Evolutionary conservation across 176 grass and related monocot species (phyloP).

Genomic region (Thalia dealbata): DNA sequence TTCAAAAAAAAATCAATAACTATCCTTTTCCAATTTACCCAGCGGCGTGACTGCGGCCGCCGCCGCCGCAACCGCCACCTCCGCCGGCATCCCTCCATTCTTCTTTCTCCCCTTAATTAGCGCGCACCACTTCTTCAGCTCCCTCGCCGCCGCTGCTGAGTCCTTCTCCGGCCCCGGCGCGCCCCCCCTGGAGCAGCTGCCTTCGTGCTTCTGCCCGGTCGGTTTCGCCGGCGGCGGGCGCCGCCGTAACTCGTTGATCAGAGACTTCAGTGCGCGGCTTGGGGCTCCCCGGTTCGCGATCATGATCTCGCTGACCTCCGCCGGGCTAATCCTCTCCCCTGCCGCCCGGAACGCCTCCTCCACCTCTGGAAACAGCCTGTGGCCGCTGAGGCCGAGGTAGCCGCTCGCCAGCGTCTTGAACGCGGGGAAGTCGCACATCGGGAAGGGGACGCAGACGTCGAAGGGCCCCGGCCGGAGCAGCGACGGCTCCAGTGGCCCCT

Average conservation of each 20-base stretch:
- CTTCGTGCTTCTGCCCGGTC: no score
- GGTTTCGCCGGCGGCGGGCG: background rate
- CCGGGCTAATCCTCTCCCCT: conserved; percentile 49
- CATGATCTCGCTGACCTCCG: conserved; percentile 97
- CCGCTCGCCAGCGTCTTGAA: conserved; percentile 85
- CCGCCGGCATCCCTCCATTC: conserved; percentile 42
- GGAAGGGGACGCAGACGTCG: conserved; percentile 85
- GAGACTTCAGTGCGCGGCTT: conserved; percentile 74
- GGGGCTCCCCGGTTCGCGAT: conserved; percentile 65
- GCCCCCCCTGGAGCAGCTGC: no score
- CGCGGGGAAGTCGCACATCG: conserved; percentile 73
- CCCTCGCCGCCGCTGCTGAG: background rate
- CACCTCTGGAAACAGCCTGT: conserved; percentile 86
- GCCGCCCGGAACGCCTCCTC: conserved; percentile 81
- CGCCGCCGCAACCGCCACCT: conserved; percentile 29
- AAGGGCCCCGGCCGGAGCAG: conserved; percentile 69
- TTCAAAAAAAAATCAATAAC: background rate
- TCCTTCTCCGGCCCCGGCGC: no score
- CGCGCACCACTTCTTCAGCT: conserved; percentile 84
- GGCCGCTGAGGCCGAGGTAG: conserved; percentile 82
- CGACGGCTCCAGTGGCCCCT: conserved; percentile 54
- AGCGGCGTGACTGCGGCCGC: conserved; percentile 21
- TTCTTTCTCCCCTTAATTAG: conserved; percentile 77
- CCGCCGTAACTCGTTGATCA: conserved; percentile 65
- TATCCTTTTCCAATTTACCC: conserved; percentile 17